Evolutionary conservation across 345 rosid species (phyloP), one percentile per base, ranked within the genome.

Genomic region (Punica granatum): DNA sequence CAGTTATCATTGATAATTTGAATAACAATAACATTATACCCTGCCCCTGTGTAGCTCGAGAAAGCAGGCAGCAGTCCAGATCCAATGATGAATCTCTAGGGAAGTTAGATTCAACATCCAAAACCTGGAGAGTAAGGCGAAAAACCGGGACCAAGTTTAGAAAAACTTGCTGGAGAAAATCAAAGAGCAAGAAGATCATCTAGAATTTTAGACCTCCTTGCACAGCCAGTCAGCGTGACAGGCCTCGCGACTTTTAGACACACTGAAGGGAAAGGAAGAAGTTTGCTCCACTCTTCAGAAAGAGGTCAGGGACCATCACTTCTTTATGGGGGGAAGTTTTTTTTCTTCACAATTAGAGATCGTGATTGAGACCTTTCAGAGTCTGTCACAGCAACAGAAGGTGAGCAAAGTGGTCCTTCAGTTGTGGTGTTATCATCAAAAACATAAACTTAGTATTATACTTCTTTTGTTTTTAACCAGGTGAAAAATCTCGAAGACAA

Each of bases 51-150:
- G 51, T 71, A 92, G 96, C 90, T 92, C 71, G 96, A 92, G 58
- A 92, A 88, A 82, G 90, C 80, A 63, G 85, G 77, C 98, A 88
- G 60, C 94, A 90, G 67, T 81, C 75, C 46, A 89, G 84, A 78
- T 80, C 79, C 15, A 92, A 92, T 76, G 98, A 92, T 67, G 98
- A 92, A 75, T 70, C 87, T 21, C 59, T 85, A 56, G 83, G 82
- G 72, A 92, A 85, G 81, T 74, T 90, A 44, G 98, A 92, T 78
- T 97, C 90, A 85, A 73, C 72, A 68, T 88, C 61, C 98, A 86
- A 68, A 81, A 70, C 78, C 67, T 86, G 67, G 98, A 92, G 74
- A 79, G 72, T 75, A 92, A 84, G 80, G 77, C 79, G 26, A 92
- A 81, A 78, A 79, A 81, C 61, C 85, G 85, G 77, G 98, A 92